Percentiles rank a stretch among this genome's conserved stretches.
phyloP scores from a whole-genome alignment of 495 filamentous ascomycete species.

The Jackrogersella multiformis region DNA sequence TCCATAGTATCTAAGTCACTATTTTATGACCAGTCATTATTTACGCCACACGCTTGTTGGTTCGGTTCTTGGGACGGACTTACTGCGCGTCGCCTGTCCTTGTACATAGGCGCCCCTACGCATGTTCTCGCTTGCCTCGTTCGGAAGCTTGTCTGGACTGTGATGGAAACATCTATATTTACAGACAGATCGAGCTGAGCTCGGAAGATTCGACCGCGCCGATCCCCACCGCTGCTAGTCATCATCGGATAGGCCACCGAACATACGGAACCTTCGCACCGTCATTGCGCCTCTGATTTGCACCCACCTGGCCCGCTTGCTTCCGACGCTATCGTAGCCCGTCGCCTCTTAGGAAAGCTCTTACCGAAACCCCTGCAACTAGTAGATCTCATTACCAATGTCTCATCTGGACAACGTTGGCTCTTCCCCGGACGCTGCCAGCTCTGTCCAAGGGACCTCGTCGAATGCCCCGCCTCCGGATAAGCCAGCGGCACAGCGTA shows the following conservation, averaged over 20 bases:
- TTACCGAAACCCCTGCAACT: constrained; percentile 25
- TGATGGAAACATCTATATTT: constrained; percentile 22
- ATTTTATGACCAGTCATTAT: constrained; percentile 16
- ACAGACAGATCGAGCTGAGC: constrained; percentile 25
- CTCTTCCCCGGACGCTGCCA: constrained; percentile 36
- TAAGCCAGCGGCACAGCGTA: constrained; percentile 32
- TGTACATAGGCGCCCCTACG: constrained; percentile 3
- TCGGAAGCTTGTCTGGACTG: constrained; percentile 3
- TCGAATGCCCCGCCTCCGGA: constrained; percentile 18
- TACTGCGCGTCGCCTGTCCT: constrained; percentile 10
- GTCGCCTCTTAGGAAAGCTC: constrained; percentile 11
- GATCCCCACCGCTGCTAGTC: not conserved
- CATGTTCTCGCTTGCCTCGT: constrained; percentile 12
- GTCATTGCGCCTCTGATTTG: constrained; percentile 7
- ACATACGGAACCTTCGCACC: not conserved
- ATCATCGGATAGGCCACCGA: constrained; percentile 1
- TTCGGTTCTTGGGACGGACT: not conserved
- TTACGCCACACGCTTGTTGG: constrained; percentile 16
- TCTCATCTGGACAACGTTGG: constrained; percentile 30
- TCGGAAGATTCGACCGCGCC: constrained; percentile 6
- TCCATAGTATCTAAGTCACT: not conserved
- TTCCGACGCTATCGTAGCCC: constrained; percentile 18
- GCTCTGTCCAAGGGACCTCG: constrained; percentile 18
- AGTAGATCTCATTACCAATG: constrained; percentile 16
- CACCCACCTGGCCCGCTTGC: constrained; percentile 18